A percentile compares a stretch with the other conserved stretches of the same genome.
Conservation (phyloP, 2,329 filamentous ascomycete genomes). For the Scedosporium minutisporum region DNA sequence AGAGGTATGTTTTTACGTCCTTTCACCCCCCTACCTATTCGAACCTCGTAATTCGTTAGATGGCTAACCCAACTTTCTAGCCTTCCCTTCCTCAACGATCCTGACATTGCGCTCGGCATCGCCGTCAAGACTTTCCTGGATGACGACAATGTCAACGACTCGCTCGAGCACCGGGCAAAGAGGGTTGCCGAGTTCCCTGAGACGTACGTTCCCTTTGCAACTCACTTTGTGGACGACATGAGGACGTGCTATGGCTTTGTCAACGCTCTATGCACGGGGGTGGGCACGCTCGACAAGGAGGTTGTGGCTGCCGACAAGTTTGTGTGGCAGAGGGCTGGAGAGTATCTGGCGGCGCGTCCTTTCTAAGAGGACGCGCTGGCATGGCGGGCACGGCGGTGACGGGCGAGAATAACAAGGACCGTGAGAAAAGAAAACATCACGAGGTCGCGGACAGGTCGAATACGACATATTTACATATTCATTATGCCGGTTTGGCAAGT, state of each 20-base stretch:
- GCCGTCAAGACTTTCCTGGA: conserved; percentile 73
- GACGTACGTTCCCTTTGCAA: conserved; percentile 48
- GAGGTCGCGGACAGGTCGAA: not conserved
- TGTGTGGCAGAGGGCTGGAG: conserved; percentile 45
- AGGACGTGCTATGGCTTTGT: conserved; percentile 49
- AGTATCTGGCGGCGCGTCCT: conserved; percentile 38
- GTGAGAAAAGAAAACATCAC: not conserved
- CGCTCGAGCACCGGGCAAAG: conserved; percentile 32
- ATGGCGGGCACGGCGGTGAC: not conserved
- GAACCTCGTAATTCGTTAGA: not conserved
- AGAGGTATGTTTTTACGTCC: conserved; percentile 46
- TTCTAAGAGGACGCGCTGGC: conserved; percentile 20
- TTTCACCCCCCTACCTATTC: not conserved
- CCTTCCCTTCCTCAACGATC: conserved; percentile 59
- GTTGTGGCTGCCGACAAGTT: conserved; percentile 36
- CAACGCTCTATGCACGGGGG: conserved; percentile 31
- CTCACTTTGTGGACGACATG: conserved; percentile 50
- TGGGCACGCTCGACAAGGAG: conserved; percentile 40
- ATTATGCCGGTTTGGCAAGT: not conserved
- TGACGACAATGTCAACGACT: conserved; percentile 53
- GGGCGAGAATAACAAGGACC: not conserved
- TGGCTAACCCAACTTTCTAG: conserved; percentile 19
- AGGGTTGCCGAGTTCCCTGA: conserved; percentile 41
- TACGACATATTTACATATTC: not conserved
- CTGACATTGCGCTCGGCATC: conserved; percentile 68